Conservation (phyloP, 1,284 basidiomycete genomes). For the Macrocystidia cucumis region DNA sequence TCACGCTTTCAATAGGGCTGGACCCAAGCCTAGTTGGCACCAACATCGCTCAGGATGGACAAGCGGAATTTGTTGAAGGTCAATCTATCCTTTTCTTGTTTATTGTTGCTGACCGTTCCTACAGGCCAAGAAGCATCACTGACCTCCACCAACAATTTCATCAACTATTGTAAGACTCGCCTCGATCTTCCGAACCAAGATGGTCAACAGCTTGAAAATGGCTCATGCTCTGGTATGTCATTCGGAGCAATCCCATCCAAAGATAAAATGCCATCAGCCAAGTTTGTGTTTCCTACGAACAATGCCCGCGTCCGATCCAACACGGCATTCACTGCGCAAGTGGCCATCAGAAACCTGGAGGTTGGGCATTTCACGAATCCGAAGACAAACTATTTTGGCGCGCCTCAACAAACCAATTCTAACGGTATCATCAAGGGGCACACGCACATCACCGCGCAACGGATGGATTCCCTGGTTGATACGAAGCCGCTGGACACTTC, state of each 20-base stretch:
- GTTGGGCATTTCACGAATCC: conserved; percentile 61
- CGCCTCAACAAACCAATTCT: conserved; percentile 53
- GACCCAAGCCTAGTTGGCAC: conserved; percentile 43
- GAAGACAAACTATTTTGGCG: conserved; percentile 54
- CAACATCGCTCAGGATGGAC: conserved; percentile 45
- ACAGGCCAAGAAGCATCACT: conserved; percentile 48
- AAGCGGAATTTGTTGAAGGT: conserved; percentile 29
- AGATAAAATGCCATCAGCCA: conserved; percentile 52
- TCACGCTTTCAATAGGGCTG: conserved; percentile 31
- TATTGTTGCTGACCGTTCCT: background rate
- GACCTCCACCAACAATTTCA: conserved; percentile 67
- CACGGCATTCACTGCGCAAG: conserved; percentile 46
- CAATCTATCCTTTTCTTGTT: background rate
- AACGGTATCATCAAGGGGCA: conserved; percentile 52
- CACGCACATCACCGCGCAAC: conserved; percentile 58
- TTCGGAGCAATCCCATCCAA: conserved; percentile 51
- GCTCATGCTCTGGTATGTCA: conserved; percentile 59
- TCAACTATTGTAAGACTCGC: conserved; percentile 55
- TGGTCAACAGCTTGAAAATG: conserved; percentile 48
- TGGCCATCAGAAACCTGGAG: conserved; percentile 48
- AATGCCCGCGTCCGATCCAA: conserved; percentile 42
- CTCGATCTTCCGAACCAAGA: conserved; percentile 49
- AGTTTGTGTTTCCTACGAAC: conserved; percentile 52
- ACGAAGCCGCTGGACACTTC: conserved; percentile 47
- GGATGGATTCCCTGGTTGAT: conserved; percentile 36